Base-by-base conservation (phyloP, 1,284 basidiomycete species). In the Phellopilus nigrolimitatus region DNA sequence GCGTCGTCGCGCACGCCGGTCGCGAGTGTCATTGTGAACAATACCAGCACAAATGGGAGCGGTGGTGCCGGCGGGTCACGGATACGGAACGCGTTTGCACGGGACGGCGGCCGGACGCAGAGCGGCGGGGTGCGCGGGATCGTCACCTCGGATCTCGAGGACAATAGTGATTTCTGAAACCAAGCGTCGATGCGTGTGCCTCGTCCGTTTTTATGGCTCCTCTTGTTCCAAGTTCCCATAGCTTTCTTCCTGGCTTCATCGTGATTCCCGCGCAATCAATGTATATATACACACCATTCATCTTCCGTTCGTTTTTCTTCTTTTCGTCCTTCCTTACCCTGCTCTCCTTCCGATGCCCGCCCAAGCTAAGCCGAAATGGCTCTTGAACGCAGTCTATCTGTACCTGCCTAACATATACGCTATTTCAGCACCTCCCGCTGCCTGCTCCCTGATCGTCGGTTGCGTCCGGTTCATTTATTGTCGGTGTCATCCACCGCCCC, bases 61-160 rank as follows among this genome's bases (percentile, higher is more conserved):
- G 27, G 39, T 22, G 25, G 48, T 33, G 53, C 62, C 57, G 47
- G 69, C 39, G 61, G 70, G 28, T 69, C 66, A 53, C 67, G 70
- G 59, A 74, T 88, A 80, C 80, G 86, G 61, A 82, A 75, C 12
- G 75, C 79, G 36, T 76, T 82, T 36, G 87, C 80, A 36, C 71
- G 84, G 52, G 84, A 89, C 65, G 87, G 87, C 3, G 86, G 86
- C 34, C 70, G 87, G 59, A 89, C 87, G 55, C 84, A 88, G 69
- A 89, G 86, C 61, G 87, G 86, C 2, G 86, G 86, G 19, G 84
- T 89, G 21, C 81, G 78, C 59, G 85, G 82, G 13, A 73, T 88
- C 41, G 65, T 82, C 62, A 73, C 75, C 33, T 76, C 75, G 6
- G 59, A 57, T 36, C 15, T 63, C 22, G 66, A 68, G 45, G 67